These are phyloP conservation scores for Hericium alpestre DNA, from an alignment of 768 basidiomycete genomes.

Conservation along the genomic window DNA sequence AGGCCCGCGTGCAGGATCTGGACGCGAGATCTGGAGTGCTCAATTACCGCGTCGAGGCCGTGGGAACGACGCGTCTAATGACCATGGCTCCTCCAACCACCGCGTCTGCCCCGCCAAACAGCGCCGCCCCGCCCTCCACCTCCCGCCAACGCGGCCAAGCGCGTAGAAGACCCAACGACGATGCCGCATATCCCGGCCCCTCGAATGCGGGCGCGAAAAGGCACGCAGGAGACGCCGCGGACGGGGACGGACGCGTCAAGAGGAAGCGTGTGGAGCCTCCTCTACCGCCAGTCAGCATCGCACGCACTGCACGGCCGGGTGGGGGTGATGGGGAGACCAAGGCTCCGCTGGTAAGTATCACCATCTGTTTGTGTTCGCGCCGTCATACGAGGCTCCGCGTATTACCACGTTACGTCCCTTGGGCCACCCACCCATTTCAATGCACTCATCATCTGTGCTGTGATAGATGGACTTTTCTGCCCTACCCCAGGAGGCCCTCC, in stretches of 20 bases:
- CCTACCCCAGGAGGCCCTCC: constrained; percentile 52
- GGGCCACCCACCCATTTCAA: no score
- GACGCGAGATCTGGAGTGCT: background rate
- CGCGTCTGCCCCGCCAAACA: constrained; percentile 2
- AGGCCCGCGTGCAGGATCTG: background rate
- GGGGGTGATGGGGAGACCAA: constrained; percentile 13
- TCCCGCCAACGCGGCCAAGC: constrained; percentile 9
- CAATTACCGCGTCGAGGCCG: background rate
- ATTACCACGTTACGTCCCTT: no score
- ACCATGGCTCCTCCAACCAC: constrained; percentile 4
- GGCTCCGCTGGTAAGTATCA: constrained; percentile 3
- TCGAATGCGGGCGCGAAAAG: constrained; percentile 32
- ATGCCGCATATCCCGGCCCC: constrained; percentile 49
- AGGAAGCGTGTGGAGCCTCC: constrained; percentile 54
- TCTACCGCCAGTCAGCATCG: constrained; percentile 13
- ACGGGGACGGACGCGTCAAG: constrained; percentile 68
- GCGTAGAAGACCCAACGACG: constrained; percentile 27
- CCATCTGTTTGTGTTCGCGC: no score
- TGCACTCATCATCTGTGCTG: background rate
- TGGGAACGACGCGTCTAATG: background rate
- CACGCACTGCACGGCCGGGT: constrained; percentile 4
- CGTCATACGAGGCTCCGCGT: no score
- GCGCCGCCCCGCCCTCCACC: constrained; percentile 2
- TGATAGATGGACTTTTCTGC: constrained; percentile 68
- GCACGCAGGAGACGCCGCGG: constrained; percentile 53